Evolutionary conservation across 176 grass and related monocot genomes (phyloP).

Genomic region (Oryza rufipogon): DNA sequence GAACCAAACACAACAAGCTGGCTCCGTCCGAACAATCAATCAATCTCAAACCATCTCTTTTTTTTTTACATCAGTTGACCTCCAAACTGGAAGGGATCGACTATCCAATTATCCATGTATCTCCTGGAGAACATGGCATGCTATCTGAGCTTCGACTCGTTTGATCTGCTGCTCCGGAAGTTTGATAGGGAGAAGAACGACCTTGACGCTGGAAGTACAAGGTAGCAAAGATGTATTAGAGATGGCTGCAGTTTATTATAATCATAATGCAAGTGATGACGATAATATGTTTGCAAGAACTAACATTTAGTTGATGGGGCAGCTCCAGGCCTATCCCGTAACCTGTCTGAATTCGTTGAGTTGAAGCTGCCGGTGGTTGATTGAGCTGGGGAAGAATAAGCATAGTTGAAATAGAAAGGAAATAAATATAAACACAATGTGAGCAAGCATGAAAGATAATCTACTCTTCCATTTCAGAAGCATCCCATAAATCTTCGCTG

Average conservation of each 20-base stretch:
- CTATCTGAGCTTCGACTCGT: conserved; percentile 86
- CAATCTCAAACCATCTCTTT: conserved; percentile 51
- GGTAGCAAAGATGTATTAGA: conserved; percentile 19
- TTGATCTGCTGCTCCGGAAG: conserved; percentile 98
- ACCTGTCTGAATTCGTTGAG: conserved; percentile 56
- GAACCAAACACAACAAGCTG: conserved; percentile 44
- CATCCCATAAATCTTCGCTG: neutral
- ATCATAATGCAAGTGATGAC: neutral
- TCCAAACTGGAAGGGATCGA: conserved; percentile 2
- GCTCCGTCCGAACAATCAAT: conserved; percentile 56
- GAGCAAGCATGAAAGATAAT: conserved; percentile 5
- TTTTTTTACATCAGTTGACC: conserved; percentile 47
- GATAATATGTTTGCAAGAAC: conserved; percentile 9
- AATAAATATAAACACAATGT: neutral
- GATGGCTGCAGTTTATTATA: neutral
- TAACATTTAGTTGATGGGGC: conserved; percentile 74
- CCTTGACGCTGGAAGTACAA: conserved; percentile 70
- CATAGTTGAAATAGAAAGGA: neutral
- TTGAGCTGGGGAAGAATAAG: conserved; percentile 50
- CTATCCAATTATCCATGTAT: conserved; percentile 41
- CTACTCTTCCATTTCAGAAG: neutral
- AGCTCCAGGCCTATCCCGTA: conserved; percentile 60
- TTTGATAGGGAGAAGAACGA: conserved; percentile 99
- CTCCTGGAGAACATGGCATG: conserved; percentile 25
- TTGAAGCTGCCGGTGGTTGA: conserved; percentile 59